phyloP scores from a whole-genome alignment of 441 rosid species.

The Hypseocharis bilobata region DNA sequence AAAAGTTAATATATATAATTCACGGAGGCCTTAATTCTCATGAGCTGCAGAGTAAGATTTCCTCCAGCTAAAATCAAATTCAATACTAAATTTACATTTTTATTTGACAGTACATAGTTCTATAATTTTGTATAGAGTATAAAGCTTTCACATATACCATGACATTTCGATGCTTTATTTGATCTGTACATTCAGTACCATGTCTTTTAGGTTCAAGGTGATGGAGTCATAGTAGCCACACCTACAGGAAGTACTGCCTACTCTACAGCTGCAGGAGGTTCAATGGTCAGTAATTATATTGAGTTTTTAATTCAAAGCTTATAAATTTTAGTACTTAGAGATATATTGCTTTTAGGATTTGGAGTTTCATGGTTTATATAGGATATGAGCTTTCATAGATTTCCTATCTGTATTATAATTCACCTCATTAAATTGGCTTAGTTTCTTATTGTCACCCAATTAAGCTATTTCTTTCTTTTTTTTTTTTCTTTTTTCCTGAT shows the following conservation, averaged over 20 bases:
- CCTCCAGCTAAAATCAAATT: no score
- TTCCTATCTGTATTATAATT: no score
- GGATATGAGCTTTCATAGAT: not conserved
- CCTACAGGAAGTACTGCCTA: slow-evolving; percentile 98
- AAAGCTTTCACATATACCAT: not conserved
- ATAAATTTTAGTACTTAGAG: not conserved
- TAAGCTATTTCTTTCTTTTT: no score
- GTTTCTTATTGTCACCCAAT: no score
- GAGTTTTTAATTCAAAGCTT: slow-evolving; percentile 8
- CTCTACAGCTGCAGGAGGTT: slow-evolving; percentile 97
- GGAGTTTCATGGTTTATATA: not conserved
- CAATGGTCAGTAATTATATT: slow-evolving; percentile 50
- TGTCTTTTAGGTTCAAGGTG: slow-evolving; percentile 77
- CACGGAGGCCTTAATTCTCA: no score
- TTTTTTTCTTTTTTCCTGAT: no score
- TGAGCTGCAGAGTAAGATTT: no score
- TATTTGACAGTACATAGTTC: no score
- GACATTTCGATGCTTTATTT: slow-evolving; percentile 1
- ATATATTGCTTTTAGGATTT: not conserved
- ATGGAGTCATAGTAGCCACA: slow-evolving; percentile 94
- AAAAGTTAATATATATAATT: no score
- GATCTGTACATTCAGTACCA: slow-evolving; percentile 5
- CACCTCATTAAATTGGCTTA: no score
- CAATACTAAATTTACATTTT: no score
- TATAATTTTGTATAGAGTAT: no score